phyloP scores from a whole-genome alignment of 1,284 basidiomycete species.

The Thelephora terrestris region DNA sequence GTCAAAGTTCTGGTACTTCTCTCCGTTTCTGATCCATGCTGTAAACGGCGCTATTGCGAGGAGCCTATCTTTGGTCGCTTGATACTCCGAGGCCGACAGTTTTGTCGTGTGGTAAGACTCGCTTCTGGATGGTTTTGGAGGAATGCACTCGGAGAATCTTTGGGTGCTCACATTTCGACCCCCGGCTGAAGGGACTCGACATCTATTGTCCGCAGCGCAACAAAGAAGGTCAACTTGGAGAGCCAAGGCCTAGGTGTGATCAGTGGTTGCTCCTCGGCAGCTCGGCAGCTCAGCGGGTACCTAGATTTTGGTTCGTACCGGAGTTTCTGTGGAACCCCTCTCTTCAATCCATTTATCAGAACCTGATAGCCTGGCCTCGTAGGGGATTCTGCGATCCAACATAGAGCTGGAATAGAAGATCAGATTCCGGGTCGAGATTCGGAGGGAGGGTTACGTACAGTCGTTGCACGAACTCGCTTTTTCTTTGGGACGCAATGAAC shows the following conservation, averaged over 20 bases:
- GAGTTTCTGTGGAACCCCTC: slow-evolving; percentile 65
- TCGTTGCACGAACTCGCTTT: slow-evolving; percentile 50
- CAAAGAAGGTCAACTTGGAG: slow-evolving; percentile 22
- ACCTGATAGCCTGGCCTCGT: slow-evolving; percentile 35
- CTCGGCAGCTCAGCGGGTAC: slow-evolving; percentile 24
- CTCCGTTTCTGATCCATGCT: slow-evolving; percentile 24
- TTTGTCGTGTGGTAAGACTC: slow-evolving; percentile 17
- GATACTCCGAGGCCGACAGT: slow-evolving; percentile 13
- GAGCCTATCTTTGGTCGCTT: slow-evolving; percentile 15
- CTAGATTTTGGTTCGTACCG: slow-evolving; percentile 49
- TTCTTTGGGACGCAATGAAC: slow-evolving; percentile 20
- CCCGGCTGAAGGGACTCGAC: background rate
- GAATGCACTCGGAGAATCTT: background rate
- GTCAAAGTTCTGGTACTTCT: slow-evolving; percentile 22
- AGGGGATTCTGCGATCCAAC: slow-evolving; percentile 49
- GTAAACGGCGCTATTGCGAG: slow-evolving; percentile 19
- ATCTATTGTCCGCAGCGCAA: slow-evolving; percentile 11
- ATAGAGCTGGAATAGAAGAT: slow-evolving; percentile 40
- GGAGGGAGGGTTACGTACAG: slow-evolving; percentile 31
- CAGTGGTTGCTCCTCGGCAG: background rate
- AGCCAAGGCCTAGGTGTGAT: slow-evolving; percentile 20
- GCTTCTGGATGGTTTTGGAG: background rate
- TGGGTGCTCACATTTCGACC: background rate
- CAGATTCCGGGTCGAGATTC: slow-evolving; percentile 5
- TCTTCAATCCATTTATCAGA: slow-evolving; percentile 65